These are phyloP conservation scores for Plantago elongata DNA, from an alignment of 257 asterid genomes.

Conservation along the genomic window DNA sequence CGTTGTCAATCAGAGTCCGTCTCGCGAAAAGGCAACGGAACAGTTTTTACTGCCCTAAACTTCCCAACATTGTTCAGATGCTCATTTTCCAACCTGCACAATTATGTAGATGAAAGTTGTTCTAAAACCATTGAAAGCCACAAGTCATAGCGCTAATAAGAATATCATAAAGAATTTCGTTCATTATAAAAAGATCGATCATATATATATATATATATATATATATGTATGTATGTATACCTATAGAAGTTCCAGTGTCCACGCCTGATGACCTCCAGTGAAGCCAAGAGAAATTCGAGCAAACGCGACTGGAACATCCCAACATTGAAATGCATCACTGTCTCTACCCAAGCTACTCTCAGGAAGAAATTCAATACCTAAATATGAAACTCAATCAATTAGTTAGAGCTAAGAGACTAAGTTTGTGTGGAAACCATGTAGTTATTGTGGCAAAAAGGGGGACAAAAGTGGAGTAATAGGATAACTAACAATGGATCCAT, in stretches of 20 bases:
- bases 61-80: conserved; percentile 88
- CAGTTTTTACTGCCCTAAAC: conserved; percentile 83
- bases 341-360: conserved; percentile 90
- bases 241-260: conserved; percentile 98
- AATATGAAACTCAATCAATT: neutral
- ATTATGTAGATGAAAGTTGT: neutral
- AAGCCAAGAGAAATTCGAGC: conserved; percentile 74
- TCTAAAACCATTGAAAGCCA: too few species aligned
- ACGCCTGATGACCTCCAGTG: conserved; percentile 87
- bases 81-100: conserved; percentile 81
- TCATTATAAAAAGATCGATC: too few species aligned
- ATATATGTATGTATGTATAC: conserved; percentile 24
- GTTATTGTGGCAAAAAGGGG: neutral
- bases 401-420: neutral
- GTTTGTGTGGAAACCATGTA: neutral
- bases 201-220: conserved; percentile 10
- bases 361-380: conserved; percentile 70
- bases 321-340: conserved; percentile 52
- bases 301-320: conserved; percentile 57
- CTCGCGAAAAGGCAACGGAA: conserved; percentile 84
- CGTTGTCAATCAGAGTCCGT: conserved; percentile 55
- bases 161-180: neutral
- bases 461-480: neutral
- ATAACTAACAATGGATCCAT: conserved; percentile 75
- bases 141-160: neutral